phyloP scores from a whole-genome alignment of 257 asterid genomes.

The Fraxinus cuspidata region DNA sequence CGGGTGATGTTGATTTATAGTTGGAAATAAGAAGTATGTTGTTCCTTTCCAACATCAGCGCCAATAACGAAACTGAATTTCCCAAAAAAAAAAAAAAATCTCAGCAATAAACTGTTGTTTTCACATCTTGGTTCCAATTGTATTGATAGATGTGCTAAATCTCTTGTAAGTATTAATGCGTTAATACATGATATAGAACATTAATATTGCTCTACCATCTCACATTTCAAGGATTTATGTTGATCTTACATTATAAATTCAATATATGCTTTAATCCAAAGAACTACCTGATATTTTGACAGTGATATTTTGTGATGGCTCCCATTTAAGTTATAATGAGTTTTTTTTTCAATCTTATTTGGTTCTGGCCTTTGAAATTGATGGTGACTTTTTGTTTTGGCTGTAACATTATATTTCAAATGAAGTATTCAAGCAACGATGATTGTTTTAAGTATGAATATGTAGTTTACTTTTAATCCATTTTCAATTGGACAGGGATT shows the following conservation, averaged over 20 bases:
- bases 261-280: neutral
- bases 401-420: neutral
- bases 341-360: too few species aligned
- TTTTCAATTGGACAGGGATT: neutral
- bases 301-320: neutral
- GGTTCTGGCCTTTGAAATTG: neutral
- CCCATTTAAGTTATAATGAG: neutral
- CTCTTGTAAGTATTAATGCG: neutral
- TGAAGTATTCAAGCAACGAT: neutral
- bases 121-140: neutral
- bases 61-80: neutral
- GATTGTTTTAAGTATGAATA: neutral
- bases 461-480: neutral
- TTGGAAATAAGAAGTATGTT: neutral
- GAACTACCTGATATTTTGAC: neutral
- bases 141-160: neutral
- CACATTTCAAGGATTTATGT: neutral
- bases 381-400: neutral
- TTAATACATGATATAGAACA: neutral
- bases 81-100: neutral
- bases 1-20: neutral
- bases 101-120: neutral
- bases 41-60: neutral
- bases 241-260: too few species aligned
- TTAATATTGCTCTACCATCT: neutral